Conservation (phyloP, 257 asterid species). For the Asclepias syriaca region DNA sequence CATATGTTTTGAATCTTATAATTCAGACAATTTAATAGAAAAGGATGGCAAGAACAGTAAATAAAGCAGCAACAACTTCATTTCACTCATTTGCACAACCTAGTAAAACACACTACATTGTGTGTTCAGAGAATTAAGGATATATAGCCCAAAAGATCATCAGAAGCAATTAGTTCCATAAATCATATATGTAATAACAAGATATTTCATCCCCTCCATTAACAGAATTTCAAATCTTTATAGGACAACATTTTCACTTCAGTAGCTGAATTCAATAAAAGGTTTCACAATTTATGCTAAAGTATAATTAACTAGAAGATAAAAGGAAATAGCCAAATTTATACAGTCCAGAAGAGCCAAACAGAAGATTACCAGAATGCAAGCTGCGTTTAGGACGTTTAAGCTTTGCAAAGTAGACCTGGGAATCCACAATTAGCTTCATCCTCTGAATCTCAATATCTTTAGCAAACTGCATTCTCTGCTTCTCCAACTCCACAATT, state of each 20-base stretch:
- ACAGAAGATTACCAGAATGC: conserved; percentile 37
- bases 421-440: conserved; percentile 72
- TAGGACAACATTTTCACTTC: neutral
- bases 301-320: too few relatives aligned
- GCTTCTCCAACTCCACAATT: conserved; percentile 87
- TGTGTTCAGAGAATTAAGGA: neutral
- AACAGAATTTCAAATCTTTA: neutral
- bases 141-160: neutral
- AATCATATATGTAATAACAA: neutral
- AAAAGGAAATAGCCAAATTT: neutral
- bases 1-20: neutral
- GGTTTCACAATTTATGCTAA: neutral
- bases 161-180: neutral
- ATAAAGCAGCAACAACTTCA: neutral
- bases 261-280: neutral
- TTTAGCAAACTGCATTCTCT: conserved; percentile 75
- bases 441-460: conserved; percentile 89
- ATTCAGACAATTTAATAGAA: neutral
- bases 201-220: neutral
- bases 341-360: neutral
- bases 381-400: conserved; percentile 45
- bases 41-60: neutral
- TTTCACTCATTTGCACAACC: neutral
- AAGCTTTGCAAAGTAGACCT: conserved; percentile 60
- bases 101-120: neutral